phyloP scores from a whole-genome alignment of 2,329 filamentous ascomycete species.

The Lasiodiplodia sp. region DNA sequence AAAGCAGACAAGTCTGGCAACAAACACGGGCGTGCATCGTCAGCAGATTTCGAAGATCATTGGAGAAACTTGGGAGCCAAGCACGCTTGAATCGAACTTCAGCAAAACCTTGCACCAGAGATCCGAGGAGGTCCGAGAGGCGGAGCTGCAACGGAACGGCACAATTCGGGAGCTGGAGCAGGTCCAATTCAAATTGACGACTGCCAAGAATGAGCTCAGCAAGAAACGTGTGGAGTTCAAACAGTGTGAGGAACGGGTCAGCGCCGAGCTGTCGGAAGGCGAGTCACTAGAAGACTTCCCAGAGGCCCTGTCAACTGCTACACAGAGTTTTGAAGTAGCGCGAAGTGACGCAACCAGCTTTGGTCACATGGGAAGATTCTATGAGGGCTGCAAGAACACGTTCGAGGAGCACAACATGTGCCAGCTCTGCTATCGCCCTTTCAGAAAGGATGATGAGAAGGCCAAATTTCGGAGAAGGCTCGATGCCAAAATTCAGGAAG shows the following conservation, averaged over 20 bases:
- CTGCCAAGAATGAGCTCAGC: constrained; percentile 67
- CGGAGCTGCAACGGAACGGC: constrained; percentile 74
- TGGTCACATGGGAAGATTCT: constrained; percentile 75
- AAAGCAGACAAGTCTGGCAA: constrained; percentile 76
- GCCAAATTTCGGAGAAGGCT: constrained; percentile 73
- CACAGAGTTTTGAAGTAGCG: constrained; percentile 59
- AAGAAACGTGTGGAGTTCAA: constrained; percentile 70
- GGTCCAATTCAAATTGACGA: constrained; percentile 75
- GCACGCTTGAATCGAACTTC: constrained; percentile 74
- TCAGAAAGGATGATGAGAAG: constrained; percentile 65
- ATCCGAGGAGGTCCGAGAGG: constrained; percentile 65
- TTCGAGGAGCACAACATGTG: constrained; percentile 76
- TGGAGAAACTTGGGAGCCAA: constrained; percentile 71
- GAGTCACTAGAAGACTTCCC: constrained; percentile 54
- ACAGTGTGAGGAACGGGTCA: constrained; percentile 68
- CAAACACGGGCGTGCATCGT: constrained; percentile 76
- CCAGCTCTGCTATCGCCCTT: constrained; percentile 75
- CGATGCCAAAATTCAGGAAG: constrained; percentile 60
- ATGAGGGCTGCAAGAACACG: constrained; percentile 69
- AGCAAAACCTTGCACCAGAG: constrained; percentile 68
- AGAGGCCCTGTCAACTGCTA: constrained; percentile 59
- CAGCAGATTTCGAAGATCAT: constrained; percentile 72
- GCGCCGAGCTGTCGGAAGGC: constrained; percentile 42
- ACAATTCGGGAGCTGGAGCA: constrained; percentile 77
- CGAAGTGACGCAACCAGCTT: constrained; percentile 73